Base-by-base conservation (phyloP, 2,329 filamentous ascomycete species). In the Colletotrichum camelliae region DNA sequence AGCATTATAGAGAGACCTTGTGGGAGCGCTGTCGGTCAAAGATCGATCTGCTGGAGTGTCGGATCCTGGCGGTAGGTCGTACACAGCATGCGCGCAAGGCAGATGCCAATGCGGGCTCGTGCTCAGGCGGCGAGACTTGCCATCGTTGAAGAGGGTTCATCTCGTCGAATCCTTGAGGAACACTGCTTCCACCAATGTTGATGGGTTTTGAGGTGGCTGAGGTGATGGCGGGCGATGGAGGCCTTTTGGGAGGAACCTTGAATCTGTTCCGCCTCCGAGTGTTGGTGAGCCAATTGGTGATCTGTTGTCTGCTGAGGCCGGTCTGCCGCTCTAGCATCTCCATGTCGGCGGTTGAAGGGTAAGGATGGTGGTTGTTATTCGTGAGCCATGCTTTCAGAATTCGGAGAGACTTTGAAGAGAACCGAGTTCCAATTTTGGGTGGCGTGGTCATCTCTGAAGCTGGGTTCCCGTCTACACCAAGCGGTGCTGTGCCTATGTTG, bases 391-490 rank as follows among this genome's bases (percentile, higher is more conserved):
- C 37, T 15, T 76, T 80, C 2, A 81, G 62, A 24, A 75, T 33
- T 8, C 78, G 77, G 5, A 79, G 65, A 5, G 79, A 71, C 29
- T 78, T 75, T 13, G 77, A 71, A 1, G 80, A 80, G 74, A 81
- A 81, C 12, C 80, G 76, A 1, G 77, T 72, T 6, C 80, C 80
- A 29, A 80, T 70, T 24, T 80, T 81, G 12, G 78, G 76, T 7
- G 73, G 69, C 8, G 69, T 35, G 21, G 37, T 9, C 18, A 70
- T 24, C 2, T 72, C 31, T 21, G 62, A 52, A 15, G 37, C 13
- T 5, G 60, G 55, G 55, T 4, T 35, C 33, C 2, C n/a, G 27
- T 27, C 18, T 43, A 15, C 16, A 9, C 9, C 9, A 9, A 18
- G 24, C 24, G 24, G 24, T 24, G 24, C 24, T 24, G 24, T 24